Base-by-base conservation (phyloP, 2,329 filamentous ascomycete genomes). In the Calonectria pseudoreteaudii region DNA sequence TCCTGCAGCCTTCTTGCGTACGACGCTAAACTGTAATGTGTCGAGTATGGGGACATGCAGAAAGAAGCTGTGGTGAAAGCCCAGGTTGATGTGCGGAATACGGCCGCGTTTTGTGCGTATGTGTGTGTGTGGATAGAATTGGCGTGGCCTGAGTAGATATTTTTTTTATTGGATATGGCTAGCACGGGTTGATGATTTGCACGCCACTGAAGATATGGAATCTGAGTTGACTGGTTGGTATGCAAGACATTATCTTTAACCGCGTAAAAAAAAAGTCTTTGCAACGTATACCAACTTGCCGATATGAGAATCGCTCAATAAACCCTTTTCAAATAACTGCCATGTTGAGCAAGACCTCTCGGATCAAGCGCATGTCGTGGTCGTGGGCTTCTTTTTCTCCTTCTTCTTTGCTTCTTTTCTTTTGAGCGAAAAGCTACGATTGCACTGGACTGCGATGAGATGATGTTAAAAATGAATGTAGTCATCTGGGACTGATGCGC, bases 1-100 rank as follows among this genome's bases (percentile, higher is more conserved):
- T 7, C 1, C 26, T 18, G 11, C 23, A 78, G 77, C 41, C 78
- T 80, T 11, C 62, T 74, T 20, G 53, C 64, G 10, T 80, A 80
- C 50, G 71, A 70, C 16, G 73, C 73, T 13, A 69, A 58, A 52
- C 38, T 73, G 30, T 73, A 66, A 73, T 31, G 41, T 23, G 30
- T 38, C 3, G 3, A 36, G 26, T 53, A 26, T 28, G 23, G 34
- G 44, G 31, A 16, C 23, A n/a, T 31, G 16, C 52, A 26, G 56
- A 72, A 11, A 20, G 56, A 72, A 10, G 44, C 20, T 18, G 38
- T 9, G 23, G 41, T 11, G 23, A 49, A 28, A 28, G 16, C 23
- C 18, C 9, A 41, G 34, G n/a, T 23, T 18, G 20, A 6, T 41
- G 26, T 10, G 38, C 23, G 56, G 34, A 41, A 62, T 13, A 38